Evolutionary conservation across 768 basidiomycete species (phyloP).

Genomic region (Suillus subluteus): DNA sequence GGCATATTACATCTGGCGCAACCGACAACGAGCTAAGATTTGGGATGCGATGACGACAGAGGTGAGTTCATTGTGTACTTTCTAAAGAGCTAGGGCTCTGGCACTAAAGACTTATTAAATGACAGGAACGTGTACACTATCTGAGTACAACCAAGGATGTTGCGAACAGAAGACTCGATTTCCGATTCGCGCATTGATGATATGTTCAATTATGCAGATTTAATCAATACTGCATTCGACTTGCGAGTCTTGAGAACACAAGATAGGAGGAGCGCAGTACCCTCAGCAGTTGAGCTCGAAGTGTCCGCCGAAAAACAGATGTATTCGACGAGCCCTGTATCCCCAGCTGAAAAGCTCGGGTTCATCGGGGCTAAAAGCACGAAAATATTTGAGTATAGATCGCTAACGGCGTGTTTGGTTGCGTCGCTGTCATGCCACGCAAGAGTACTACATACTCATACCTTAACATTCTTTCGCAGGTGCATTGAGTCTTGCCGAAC

Average conservation of each 20-base stretch:
- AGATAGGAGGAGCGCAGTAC: neutral
- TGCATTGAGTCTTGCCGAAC: neutral
- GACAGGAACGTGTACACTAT: conserved; percentile 58
- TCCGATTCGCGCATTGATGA: conserved; percentile 57
- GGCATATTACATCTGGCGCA: conserved; percentile 61
- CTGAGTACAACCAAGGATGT: conserved; percentile 60
- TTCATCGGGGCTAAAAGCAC: no score
- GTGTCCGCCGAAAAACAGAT: neutral
- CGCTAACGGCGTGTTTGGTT: neutral
- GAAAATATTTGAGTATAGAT: no score
- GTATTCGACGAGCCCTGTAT: neutral
- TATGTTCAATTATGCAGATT: neutral
- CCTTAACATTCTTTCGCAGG: neutral
- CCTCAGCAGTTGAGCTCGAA: neutral
- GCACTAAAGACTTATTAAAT: neutral
- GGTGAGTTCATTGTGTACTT: conserved; percentile 30
- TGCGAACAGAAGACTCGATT: conserved; percentile 63
- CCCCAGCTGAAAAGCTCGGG: neutral
- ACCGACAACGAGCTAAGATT: conserved; percentile 51
- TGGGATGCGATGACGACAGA: conserved; percentile 62
- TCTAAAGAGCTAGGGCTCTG: neutral
- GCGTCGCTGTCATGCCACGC: neutral
- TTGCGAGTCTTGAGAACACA: neutral
- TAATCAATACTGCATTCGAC: neutral
- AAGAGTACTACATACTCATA: neutral